phyloP scores from a whole-genome alignment of 1,139 yeast genomes.

The Lodderomyces elongisporus region DNA sequence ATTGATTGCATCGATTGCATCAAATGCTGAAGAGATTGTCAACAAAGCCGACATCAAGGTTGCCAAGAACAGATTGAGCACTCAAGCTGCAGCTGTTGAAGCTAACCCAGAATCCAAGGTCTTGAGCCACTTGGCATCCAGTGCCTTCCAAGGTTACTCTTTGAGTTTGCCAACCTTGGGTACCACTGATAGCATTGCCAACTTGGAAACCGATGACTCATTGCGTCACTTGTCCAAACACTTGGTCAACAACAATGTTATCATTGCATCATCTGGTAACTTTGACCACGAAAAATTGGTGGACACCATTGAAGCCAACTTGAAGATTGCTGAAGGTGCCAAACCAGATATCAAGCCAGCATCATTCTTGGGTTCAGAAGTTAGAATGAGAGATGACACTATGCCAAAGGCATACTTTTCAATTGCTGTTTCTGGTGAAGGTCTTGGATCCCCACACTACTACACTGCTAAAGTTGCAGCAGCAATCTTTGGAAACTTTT shows the following conservation, averaged over 20 bases:
- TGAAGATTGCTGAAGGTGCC: slow-evolving; percentile 47
- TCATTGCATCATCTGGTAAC: slow-evolving; percentile 71
- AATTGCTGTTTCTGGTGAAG: slow-evolving; percentile 71
- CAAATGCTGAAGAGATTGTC: slow-evolving; percentile 28
- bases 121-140: slow-evolving; percentile 67
- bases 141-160: slow-evolving; percentile 83
- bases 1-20: slow-evolving; percentile 31
- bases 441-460: slow-evolving; percentile 56
- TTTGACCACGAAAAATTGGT: slow-evolving; percentile 64
- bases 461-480: slow-evolving; percentile 71
- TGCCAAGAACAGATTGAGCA: slow-evolving; percentile 33
- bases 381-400: slow-evolving; percentile 84
- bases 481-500: slow-evolving; percentile 59
- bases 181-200: slow-evolving; percentile 57
- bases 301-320: slow-evolving; percentile 51
- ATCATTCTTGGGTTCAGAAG: slow-evolving; percentile 76
- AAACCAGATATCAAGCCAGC: slow-evolving; percentile 52
- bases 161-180: slow-evolving; percentile 72
- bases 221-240: slow-evolving; percentile 50
- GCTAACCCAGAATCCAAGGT: slow-evolving; percentile 45
- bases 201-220: slow-evolving; percentile 56
- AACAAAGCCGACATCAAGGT: slow-evolving; percentile 31
- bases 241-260: slow-evolving; percentile 58
- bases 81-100: slow-evolving; percentile 42
- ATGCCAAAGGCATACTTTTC: slow-evolving; percentile 74